These are phyloP conservation scores for Xylariaceae sp. DNA, from an alignment of 2,329 filamentous ascomycete genomes.

Conservation along the genomic window DNA sequence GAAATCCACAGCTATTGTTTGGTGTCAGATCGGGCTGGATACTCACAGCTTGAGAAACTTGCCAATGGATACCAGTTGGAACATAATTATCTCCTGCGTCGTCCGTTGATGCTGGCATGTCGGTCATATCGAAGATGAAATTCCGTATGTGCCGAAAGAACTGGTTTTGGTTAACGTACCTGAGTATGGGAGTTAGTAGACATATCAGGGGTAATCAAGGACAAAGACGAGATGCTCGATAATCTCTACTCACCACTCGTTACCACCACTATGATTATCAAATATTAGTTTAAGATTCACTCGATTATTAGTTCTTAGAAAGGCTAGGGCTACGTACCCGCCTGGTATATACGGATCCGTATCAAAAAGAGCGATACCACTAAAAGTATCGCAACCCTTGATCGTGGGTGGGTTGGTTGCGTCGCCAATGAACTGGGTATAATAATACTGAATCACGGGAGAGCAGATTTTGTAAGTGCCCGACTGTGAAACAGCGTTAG, in stretches of 20 bases:
- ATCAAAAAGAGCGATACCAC: constrained; percentile 31
- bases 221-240: background rate
- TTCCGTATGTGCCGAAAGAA: constrained; percentile 62
- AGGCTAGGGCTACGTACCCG: background rate
- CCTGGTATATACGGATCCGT: constrained; percentile 24
- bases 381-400: constrained; percentile 63
- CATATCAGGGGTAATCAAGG: background rate
- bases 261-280: background rate
- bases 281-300: background rate
- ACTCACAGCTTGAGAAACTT: constrained; percentile 58
- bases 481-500: background rate
- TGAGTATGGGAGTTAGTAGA: background rate
- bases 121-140: constrained; percentile 58
- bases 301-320: background rate
- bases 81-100: constrained; percentile 47
- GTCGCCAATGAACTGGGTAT: constrained; percentile 74
- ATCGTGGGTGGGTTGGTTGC: constrained; percentile 63
- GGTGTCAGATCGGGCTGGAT: background rate
- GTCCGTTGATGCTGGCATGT: constrained; percentile 46
- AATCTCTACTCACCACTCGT: background rate
- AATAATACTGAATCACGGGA: constrained; percentile 65
- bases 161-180: constrained; percentile 62
- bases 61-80: constrained; percentile 64
- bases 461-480: constrained; percentile 10
- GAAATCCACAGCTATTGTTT: background rate